Evolutionary conservation across 768 basidiomycete species (phyloP).

Genomic region (Clitopilus passeckerianus): DNA sequence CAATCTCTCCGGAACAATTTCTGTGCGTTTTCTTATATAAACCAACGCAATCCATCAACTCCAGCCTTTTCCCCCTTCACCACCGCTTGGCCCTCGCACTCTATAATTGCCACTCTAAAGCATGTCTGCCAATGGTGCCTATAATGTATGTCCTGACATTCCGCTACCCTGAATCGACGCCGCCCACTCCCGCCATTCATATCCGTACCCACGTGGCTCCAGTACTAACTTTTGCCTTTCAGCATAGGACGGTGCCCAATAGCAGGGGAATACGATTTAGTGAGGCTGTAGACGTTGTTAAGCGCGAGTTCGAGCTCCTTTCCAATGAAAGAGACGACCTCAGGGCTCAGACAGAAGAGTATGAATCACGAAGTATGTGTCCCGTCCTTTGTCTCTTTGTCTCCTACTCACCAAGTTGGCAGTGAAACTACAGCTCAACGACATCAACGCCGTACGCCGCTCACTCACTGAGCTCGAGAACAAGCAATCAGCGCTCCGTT

Average conservation of each 20-base stretch:
- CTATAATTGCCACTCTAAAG: not conserved
- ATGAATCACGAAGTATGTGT: conserved; percentile 78
- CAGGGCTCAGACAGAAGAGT: conserved; percentile 82
- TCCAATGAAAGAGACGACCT: conserved; percentile 61
- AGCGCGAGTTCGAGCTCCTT: conserved; percentile 80
- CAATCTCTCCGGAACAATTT: not conserved
- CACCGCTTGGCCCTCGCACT: not conserved
- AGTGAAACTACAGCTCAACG: conserved; percentile 83
- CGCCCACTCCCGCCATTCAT: not conserved
- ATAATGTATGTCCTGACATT: not conserved
- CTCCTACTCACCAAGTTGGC: not conserved
- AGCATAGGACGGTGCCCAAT: not conserved
- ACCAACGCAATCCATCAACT: not conserved
- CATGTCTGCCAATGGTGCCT: not conserved
- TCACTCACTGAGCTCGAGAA: conserved; percentile 87
- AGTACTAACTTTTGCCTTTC: not conserved
- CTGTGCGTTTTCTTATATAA: not conserved
- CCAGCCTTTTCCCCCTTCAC: not conserved
- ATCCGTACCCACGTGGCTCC: not conserved
- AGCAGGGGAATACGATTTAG: not conserved
- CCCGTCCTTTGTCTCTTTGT: not conserved
- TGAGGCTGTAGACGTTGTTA: conserved; percentile 77
- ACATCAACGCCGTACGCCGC: conserved; percentile 85
- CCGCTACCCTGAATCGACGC: not conserved
- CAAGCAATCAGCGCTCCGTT: conserved; percentile 77